These are phyloP conservation scores for Cordyceps militaris DNA, from an alignment of 2,329 filamentous ascomycete species.

Conservation along the genomic window DNA sequence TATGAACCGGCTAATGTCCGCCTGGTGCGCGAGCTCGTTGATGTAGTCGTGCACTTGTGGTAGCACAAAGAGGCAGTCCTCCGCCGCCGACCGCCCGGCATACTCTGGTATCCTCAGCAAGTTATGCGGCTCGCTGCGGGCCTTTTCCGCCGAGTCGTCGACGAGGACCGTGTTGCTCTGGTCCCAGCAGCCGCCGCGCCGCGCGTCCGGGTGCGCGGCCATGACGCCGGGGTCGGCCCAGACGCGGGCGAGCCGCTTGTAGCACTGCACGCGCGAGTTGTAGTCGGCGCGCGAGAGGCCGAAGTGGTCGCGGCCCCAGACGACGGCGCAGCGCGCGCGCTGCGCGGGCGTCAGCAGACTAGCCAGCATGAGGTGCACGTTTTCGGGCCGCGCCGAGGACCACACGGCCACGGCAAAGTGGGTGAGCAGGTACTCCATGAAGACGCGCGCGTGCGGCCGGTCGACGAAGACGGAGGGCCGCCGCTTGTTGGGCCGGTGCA, in stretches of 20 bases:
- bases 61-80: slow-evolving; percentile 37
- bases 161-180: slow-evolving; percentile 85
- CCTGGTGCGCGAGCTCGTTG: slow-evolving; percentile 45
- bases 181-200: slow-evolving; percentile 50
- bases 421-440: slow-evolving; percentile 66
- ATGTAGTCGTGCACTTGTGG: slow-evolving; percentile 56
- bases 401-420: slow-evolving; percentile 80
- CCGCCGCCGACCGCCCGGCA: slow-evolving; percentile 34
- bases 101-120: slow-evolving; percentile 78
- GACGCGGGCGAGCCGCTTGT: slow-evolving; percentile 71
- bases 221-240: slow-evolving; percentile 52
- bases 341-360: slow-evolving; percentile 54
- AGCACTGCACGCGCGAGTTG: slow-evolving; percentile 68
- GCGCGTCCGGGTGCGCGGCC: slow-evolving; percentile 36
- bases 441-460: slow-evolving; percentile 60
- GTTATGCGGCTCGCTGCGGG: slow-evolving; percentile 74
- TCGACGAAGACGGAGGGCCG: slow-evolving; percentile 47
- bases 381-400: slow-evolving; percentile 74
- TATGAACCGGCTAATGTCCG: slow-evolving; percentile 58
- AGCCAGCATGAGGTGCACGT: slow-evolving; percentile 61
- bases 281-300: slow-evolving; percentile 60
- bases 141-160: slow-evolving; percentile 80
- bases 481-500: slow-evolving; percentile 56
- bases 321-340: slow-evolving; percentile 50
- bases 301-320: slow-evolving; percentile 75